Base-by-base conservation (phyloP, 805 yeast species). In the Cyberlindnera xishuangbannaensis region DNA sequence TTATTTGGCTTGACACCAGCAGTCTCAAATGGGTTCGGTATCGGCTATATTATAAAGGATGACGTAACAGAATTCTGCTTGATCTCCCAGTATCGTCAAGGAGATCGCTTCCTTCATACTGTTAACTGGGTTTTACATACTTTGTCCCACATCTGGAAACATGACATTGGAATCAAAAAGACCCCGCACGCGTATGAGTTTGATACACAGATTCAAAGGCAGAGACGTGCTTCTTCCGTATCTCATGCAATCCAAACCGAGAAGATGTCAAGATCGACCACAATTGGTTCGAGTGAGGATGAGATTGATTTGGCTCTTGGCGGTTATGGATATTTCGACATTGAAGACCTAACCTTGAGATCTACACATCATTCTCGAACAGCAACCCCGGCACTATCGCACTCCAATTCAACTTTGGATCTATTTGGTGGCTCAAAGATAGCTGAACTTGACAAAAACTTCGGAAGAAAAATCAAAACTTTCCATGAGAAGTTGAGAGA, bases 1-100 rank as follows among this genome's bases (percentile, higher is more conserved):
- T 64, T 83, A 21, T 87, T 87, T 62, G 96, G 96, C 2, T 77
- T 87, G 38, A 90, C 95, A 0, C 96, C 97, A 2, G 92, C 88
- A 2, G 69, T 77, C 14, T 78, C 86, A 28, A 86, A 83, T 48
- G 97, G 97, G 0, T 86, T 81, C 58, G 96, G 95, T n/a, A 68
- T 87, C 16, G 96, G 95, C 2, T 87, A 87, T 53, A 84, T 86
- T 42, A 78, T 87, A 46, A 88, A 86, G 54, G 76, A 72, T 35
- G 92, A 87, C 50, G 75, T 76, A 25, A 79, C 86, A 23, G 77
- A 83, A 19, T 67, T 87, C n/a, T 83, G 95, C 27, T 73, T 85
- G 15, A 79, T 90, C 20, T 84, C 95, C 11, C 87, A 87, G 57
- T 84, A 78, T 54, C 69, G 96, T 40, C 96, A 87, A 59, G 87